A percentile compares a stretch with the other conserved stretches of the same genome.
Evolutionary conservation across 1,139 yeast species (phyloP).

Genomic region (Yamadazyma pseudoaaseri): DNA sequence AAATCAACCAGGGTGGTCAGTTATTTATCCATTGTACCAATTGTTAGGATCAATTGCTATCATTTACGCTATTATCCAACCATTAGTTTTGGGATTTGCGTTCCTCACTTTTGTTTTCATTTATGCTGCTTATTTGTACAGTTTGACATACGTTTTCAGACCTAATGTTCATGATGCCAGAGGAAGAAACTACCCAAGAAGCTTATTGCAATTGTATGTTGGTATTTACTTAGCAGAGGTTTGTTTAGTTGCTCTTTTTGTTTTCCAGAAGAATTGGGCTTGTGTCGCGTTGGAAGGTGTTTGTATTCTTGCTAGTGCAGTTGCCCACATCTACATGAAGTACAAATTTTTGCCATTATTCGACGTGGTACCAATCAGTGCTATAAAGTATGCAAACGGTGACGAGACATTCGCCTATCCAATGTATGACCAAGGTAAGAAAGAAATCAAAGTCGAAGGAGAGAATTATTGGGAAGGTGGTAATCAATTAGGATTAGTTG

Average conservation of each 20-base stretch:
- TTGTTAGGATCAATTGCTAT: constrained; percentile 39
- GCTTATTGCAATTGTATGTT: constrained; percentile 62
- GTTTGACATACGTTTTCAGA: constrained; percentile 53
- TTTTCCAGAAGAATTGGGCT: constrained; percentile 72
- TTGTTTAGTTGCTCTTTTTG: constrained; percentile 65
- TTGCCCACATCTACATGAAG: constrained; percentile 56
- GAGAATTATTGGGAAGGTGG: constrained; percentile 50
- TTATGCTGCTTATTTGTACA: constrained; percentile 62
- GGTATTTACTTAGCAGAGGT: constrained; percentile 68
- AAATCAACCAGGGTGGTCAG: constrained; percentile 43
- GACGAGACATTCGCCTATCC: constrained; percentile 50
- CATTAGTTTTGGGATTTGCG: constrained; percentile 48
- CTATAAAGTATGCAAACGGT: constrained; percentile 59
- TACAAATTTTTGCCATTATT: constrained; percentile 58
- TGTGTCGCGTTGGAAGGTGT: constrained; percentile 64
- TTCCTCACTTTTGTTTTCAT: constrained; percentile 43
- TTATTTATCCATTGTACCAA: constrained; percentile 40
- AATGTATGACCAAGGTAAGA: constrained; percentile 58
- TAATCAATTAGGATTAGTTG: constrained; percentile 35
- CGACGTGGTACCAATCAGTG: constrained; percentile 74
- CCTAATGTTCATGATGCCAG: constrained; percentile 55
- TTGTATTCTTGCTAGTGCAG: constrained; percentile 49
- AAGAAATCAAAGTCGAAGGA: constrained; percentile 57
- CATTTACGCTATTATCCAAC: constrained; percentile 42
- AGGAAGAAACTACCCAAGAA: constrained; percentile 67